Evolutionary conservation across 192 early-diverging fungal species (phyloP), one percentile per base, ranked within the genome.

Genomic region (Rhizophagus sp.): DNA sequence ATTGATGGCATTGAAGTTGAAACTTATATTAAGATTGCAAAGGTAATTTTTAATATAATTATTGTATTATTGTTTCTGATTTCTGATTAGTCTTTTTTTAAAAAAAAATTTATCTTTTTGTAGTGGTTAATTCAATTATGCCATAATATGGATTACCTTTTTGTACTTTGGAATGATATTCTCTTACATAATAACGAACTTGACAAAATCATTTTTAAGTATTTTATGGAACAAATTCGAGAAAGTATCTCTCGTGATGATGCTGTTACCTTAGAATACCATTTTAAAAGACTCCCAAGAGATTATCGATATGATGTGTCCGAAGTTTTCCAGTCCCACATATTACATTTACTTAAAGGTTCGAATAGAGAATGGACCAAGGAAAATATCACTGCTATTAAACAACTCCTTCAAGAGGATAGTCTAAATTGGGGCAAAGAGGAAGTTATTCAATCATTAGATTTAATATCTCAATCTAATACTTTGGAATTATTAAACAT

Each of bases 101-200:
- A 3, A 36, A 36, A 36, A 36, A 10, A 13, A 34, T n/a, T 69
- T 4, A 36, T 36, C 4, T n/a, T 7, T 70, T 39, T 70, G 22
- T 70, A 70, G 68, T 70, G 68, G 68, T 70, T 70, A n/a, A 22
- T 70, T 39, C 30, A 10, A 36, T n/a, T 36, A n/a, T 70, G 68
- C 2, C 17, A 22, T 70, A n/a, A 22, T 12, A 70, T 70, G 39
- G 9, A 70, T 13, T 6, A 4, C 2, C 39, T 70, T 24, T 5
- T 10, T 41, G 22, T 4, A 22, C 33, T 70, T 9, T 70, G 68
- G 68, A 33, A 22, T n/a, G 68, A 41, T 39, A 11, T 70, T 44
- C 4, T 70, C 41, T 22, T 9, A 19, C 68, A 70, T 70, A 39
- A 41, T 3, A 2, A 39, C 22, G 34, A 70, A 5, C 19, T 70